Conservation (phyloP, 2,329 filamentous ascomycete genomes). For the Pseudogymnoascus sp. region DNA sequence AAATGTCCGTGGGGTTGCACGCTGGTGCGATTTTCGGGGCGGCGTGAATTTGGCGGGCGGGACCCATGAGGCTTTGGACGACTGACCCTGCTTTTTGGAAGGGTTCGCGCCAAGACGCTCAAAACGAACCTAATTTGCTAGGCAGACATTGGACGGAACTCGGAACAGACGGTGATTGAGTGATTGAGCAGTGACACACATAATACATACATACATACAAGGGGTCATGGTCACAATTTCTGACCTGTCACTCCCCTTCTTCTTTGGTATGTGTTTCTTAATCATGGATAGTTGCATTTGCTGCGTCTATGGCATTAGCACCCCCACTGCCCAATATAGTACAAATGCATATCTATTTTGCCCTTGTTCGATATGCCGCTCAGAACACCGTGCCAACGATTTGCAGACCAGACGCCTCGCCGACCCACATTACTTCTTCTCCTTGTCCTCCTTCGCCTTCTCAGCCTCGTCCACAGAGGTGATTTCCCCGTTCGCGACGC, state of each 20-base stretch:
- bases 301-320: conserved; percentile 5
- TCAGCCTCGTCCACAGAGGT: conserved; percentile 41
- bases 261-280: background rate
- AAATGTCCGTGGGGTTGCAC: background rate
- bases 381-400: conserved; percentile 20
- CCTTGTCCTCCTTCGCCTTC: conserved; percentile 49
- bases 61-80: conserved; percentile 1
- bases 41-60: conserved; percentile 7
- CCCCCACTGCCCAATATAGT: conserved; percentile 16
- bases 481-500: conserved; percentile 33
- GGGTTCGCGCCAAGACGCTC: background rate
- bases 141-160: background rate
- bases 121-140: background rate
- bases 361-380: conserved; percentile 19
- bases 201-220: background rate
- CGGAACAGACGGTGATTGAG: background rate
- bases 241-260: background rate
- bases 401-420: conserved; percentile 13
- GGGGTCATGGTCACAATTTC: background rate
- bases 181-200: background rate
- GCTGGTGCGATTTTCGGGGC: conserved; percentile 2
- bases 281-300: conserved; percentile 8
- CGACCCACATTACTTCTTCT: conserved; percentile 36
- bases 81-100: conserved; percentile 4
- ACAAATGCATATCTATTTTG: conserved; percentile 23